Base-by-base conservation (phyloP, 345 rosid genomes). In the Lepidium aucheri region DNA sequence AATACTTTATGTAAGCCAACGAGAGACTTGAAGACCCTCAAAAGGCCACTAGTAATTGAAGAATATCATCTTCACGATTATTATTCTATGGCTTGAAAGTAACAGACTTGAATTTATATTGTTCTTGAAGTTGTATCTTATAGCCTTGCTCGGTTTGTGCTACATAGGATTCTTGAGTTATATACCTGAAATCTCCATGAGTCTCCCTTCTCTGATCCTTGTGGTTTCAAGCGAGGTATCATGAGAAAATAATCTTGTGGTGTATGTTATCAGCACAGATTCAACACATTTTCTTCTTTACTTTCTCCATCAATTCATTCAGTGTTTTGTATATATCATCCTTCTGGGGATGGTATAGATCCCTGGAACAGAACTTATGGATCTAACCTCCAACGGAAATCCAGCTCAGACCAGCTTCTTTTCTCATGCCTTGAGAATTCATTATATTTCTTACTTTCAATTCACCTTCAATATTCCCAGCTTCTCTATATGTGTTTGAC, bases 351-450 rank as follows among this genome's bases (percentile, higher is more conserved):
- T 81, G 81, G 17, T 64, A 41, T 55, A 76, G 81, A 74, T 79
- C 83, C 16, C 78, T 67, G 1, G 79, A 72, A 69, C 65, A 71
- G 42, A 78, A 81, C 45, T 71, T 81, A 35, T 76, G 79, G 28
- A 64, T 55, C 68, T 38, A 65, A 35, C 82, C 82, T 24, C 59
- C 52, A 50, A 68, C 43, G 32, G 54, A 68, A 44, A 83, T 78
- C 85, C 88, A 85, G 54, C 86, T 87, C n/a, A 75, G 66, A n/a
- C 88, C 85, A 0, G 82, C 83, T 42, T 85, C 88, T 67, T 87
- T 81, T 71, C 62, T 83, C 60, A 80, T 54, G 51, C 73, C 78
- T 65, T 69, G 73, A 61, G 68, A 70, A 60, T 69, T 77, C 72
- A 79, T 81, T 67, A 53, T 30, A 59, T 75, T 75, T 72, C 86